Evolutionary conservation across 1,139 yeast genomes (phyloP).

Genomic region (Zygosaccharomyces sapae): DNA sequence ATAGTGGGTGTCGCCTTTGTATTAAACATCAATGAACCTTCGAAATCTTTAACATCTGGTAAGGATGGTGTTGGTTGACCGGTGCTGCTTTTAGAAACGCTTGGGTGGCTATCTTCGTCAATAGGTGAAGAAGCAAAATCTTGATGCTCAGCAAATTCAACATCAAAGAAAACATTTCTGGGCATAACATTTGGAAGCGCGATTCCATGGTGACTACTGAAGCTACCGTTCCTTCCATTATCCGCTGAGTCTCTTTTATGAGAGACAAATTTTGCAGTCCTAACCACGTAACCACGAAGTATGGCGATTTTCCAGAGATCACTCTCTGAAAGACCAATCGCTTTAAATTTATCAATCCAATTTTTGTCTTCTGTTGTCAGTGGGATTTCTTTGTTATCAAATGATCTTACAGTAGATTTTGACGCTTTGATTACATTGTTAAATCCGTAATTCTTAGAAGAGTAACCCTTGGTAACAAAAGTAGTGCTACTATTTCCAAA

Average conservation of each 20-base stretch:
- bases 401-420: slow-evolving; percentile 36
- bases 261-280: slow-evolving; percentile 43
- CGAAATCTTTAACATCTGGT: slow-evolving; percentile 25
- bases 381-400: slow-evolving; percentile 41
- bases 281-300: slow-evolving; percentile 61
- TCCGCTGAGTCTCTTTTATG: slow-evolving; percentile 24
- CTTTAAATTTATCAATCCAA: slow-evolving; percentile 66
- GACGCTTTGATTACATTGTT: slow-evolving; percentile 25
- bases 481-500: slow-evolving; percentile 43
- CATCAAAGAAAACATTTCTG: slow-evolving; percentile 64
- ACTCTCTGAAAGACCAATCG: slow-evolving; percentile 63
- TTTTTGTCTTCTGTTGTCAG: slow-evolving; percentile 58
- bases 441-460: slow-evolving; percentile 31
- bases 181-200: slow-evolving; percentile 44
- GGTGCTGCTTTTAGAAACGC: neutral
- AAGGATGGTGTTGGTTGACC: neutral
- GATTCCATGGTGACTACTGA: slow-evolving; percentile 4
- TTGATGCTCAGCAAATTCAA: slow-evolving; percentile 28
- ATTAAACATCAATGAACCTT: slow-evolving; percentile 36
- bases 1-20: slow-evolving; percentile 48
- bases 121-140: slow-evolving; percentile 1
- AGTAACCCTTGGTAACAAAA: slow-evolving; percentile 38
- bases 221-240: slow-evolving; percentile 12
- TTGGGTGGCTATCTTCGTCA: neutral
- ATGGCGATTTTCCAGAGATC: slow-evolving; percentile 82